phyloP scores from a whole-genome alignment of 164 flowering plant species.

The Paratinospora sagittata region DNA sequence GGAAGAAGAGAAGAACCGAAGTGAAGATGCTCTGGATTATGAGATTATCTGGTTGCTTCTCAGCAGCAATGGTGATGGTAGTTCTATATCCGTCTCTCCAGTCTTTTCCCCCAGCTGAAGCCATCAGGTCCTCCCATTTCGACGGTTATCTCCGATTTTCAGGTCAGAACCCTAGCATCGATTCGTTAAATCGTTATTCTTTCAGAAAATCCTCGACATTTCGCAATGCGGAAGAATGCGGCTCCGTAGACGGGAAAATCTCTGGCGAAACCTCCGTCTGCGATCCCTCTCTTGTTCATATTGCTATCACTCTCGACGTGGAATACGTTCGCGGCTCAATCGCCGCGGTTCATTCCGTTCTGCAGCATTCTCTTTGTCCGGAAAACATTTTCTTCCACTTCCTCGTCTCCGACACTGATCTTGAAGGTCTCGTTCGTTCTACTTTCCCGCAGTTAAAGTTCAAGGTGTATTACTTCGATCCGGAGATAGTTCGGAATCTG shows the following conservation, averaged over 20 bases:
- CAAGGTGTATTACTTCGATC: constrained; percentile 69
- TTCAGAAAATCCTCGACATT: constrained; percentile 45
- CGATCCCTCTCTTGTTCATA: constrained; percentile 74
- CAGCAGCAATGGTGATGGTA: constrained; percentile 43
- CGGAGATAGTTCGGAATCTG: constrained; percentile 44
- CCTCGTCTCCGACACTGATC: constrained; percentile 49
- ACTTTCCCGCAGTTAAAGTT: constrained; percentile 63
- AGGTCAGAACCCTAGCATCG: constrained; percentile 5
- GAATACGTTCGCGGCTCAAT: constrained; percentile 85
- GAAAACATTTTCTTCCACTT: constrained; percentile 80
- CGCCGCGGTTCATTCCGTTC: constrained; percentile 83
- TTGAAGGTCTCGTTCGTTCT: constrained; percentile 53
- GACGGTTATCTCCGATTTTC: constrained; percentile 29
- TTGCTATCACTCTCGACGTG: constrained; percentile 78
- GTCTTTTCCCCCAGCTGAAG: constrained; percentile 64
- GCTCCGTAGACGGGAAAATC: background rate
- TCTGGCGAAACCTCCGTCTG: constrained; percentile 32
- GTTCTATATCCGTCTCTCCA: constrained; percentile 52
- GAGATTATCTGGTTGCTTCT: constrained; percentile 43
- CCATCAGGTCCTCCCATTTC: constrained; percentile 45
- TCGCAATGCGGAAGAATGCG: constrained; percentile 63
- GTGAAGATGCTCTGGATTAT: constrained; percentile 44
- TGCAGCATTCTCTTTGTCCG: constrained; percentile 70
- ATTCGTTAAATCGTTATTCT: constrained; percentile 24
- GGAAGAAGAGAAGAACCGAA: constrained; percentile 10